phyloP scores from a whole-genome alignment of 305 asterid species.

The Fraxinus sp. region DNA sequence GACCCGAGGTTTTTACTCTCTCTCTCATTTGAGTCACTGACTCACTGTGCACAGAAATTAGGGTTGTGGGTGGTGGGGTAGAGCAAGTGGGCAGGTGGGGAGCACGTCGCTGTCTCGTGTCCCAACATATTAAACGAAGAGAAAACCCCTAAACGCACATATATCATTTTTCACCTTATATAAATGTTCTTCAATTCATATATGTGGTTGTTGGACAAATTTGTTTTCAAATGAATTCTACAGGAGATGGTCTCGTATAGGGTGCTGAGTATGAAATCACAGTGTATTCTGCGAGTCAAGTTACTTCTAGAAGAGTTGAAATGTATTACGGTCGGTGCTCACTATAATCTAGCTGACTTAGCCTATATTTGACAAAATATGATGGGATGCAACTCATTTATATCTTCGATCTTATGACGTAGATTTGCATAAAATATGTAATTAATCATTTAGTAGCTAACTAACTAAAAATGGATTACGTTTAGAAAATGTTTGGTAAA shows the following conservation, averaged over 20 bases:
- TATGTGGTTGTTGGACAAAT: background rate
- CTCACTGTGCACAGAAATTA: background rate
- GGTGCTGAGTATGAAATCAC: background rate
- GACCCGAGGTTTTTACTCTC: background rate
- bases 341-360: background rate
- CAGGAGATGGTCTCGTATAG: background rate
- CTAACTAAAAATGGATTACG: background rate
- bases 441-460: background rate
- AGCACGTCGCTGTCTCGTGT: slow-evolving; percentile 18
- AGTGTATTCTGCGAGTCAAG: background rate
- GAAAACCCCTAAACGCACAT: background rate
- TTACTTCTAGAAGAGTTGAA: background rate
- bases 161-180: background rate
- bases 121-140: slow-evolving; percentile 8
- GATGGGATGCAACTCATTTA: background rate
- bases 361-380: background rate
- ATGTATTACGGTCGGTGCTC: background rate
- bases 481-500: background rate
- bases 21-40: background rate
- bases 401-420: background rate
- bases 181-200: background rate
- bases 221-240: background rate
- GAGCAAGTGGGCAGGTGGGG: slow-evolving; percentile 22
- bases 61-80: slow-evolving; percentile 18
- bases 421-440: background rate